Percentiles rank a stretch among this genome's conserved stretches.
These are phyloP conservation scores for Glonium stellatum DNA, from an alignment of 495 filamentous ascomycete species.

Conservation along the genomic window DNA sequence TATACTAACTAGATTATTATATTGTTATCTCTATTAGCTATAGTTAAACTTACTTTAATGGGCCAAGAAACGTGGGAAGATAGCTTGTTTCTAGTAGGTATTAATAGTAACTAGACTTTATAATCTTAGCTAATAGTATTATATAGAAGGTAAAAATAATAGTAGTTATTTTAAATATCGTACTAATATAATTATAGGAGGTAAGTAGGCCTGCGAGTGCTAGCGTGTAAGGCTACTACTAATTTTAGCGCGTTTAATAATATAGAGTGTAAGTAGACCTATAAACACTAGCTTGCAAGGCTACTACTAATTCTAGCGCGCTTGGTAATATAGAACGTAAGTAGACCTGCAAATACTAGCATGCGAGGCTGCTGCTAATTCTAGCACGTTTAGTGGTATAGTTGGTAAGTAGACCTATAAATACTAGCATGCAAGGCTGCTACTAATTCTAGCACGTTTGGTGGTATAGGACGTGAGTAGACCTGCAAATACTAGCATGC, in stretches of 20 bases:
- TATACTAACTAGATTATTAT: neutral
- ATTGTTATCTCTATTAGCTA: neutral
- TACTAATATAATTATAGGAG: neutral
- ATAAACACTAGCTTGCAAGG: neutral
- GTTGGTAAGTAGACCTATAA: constrained; percentile 7
- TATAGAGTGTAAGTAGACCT: neutral
- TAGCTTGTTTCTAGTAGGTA: neutral
- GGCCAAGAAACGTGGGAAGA: neutral
- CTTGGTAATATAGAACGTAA: neutral
- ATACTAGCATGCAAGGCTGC: constrained; percentile 7
- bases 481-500: constrained; percentile 4
- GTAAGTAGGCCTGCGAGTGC: neutral
- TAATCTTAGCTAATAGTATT: neutral
- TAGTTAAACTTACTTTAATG: neutral
- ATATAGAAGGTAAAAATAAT: neutral
- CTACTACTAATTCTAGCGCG: neutral
- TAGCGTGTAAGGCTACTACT: neutral
- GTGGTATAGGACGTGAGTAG: constrained; percentile 10
- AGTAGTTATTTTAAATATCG: neutral
- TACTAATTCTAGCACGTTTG: constrained; percentile 7
- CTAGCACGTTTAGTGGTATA: neutral
- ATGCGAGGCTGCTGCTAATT: neutral
- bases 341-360: neutral
- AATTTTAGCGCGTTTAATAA: neutral
- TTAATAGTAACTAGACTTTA: neutral